Percentiles rank a stretch among this genome's conserved stretches.
phyloP scores from a whole-genome alignment of 2,329 filamentous ascomycete genomes.

The Claviceps maximensis region DNA sequence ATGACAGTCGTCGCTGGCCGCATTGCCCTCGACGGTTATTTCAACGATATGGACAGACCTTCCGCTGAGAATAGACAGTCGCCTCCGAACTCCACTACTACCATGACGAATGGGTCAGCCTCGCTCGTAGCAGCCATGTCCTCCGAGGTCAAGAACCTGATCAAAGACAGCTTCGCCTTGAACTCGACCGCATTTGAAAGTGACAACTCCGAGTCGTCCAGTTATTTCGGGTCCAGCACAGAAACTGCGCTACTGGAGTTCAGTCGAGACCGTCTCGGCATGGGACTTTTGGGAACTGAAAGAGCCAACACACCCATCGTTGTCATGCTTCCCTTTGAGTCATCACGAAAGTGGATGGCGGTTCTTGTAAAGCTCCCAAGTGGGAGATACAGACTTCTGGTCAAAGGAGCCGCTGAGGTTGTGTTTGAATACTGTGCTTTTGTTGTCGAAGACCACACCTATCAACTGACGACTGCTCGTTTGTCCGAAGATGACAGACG shows the following conservation, averaged over 20 bases:
- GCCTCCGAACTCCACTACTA: slow-evolving; percentile 11
- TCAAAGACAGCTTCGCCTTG: slow-evolving; percentile 28
- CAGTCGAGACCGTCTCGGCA: slow-evolving; percentile 34
- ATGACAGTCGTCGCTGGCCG: slow-evolving; percentile 48
- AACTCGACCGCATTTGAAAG: slow-evolving; percentile 43
- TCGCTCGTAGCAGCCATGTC: slow-evolving; percentile 19
- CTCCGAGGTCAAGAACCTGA: slow-evolving; percentile 20
- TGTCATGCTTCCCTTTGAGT: slow-evolving; percentile 41
- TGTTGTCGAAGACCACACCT: slow-evolving; percentile 31
- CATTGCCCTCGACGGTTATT: slow-evolving; percentile 28
- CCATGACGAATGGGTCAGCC: slow-evolving; percentile 16
- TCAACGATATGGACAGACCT: slow-evolving; percentile 21
- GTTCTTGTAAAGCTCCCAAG: slow-evolving; percentile 33
- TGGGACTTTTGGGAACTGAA: slow-evolving; percentile 31
- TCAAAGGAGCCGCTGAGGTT: slow-evolving; percentile 46
- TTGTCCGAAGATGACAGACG: slow-evolving; percentile 19
- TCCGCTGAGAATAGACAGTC: slow-evolving; percentile 10
- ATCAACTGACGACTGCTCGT: slow-evolving; percentile 14
- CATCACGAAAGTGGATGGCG: slow-evolving; percentile 42
- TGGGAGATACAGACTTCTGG: slow-evolving; percentile 35
- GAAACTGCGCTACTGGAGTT: slow-evolving; percentile 40
- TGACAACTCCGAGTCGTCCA: slow-evolving; percentile 19
- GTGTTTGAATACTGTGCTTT: slow-evolving; percentile 32
- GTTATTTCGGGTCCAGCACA: slow-evolving; percentile 41
- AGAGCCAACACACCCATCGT: slow-evolving; percentile 31